Base-by-base conservation (phyloP, 192 early-diverging fungal species). In the Coemansia sp. region DNA sequence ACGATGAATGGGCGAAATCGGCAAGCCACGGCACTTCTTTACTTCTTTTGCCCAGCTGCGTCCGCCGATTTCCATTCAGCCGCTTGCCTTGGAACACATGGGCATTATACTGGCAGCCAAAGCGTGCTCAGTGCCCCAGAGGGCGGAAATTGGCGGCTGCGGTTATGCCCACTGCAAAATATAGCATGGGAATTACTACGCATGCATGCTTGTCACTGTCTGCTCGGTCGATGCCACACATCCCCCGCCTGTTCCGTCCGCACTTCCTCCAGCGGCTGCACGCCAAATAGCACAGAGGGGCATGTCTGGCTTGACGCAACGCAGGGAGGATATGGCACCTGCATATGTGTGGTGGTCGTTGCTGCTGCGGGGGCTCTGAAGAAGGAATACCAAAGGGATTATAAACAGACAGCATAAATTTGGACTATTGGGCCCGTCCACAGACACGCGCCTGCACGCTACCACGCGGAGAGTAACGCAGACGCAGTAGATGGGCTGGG, bases 21-120 rank as follows among this genome's bases (percentile, higher is more conserved):
- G 70, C 64, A 65, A 65, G 70, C 70, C 70, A 66, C 64, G 54
- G 59, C 54, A 28, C 51, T 32, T 49, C 49, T 51, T 24, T 32
- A 44, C 64, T 31, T 57, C 44, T 23, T 60, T 26, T 9, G 41
- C 27, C 32, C 41, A 16, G 57, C 18, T 14, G 44, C 22, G 24
- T 48, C 56, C 56, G 38, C 12, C 38, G 30, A 26, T 41, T 44
- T 19, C 21, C 56, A 58, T 58, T 58, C 56, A 58, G 56, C 56
- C 30, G 56, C 38, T 38, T 23, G 34, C 34, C 19, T 58, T 58
- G 14, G 56, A 32, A 8, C 55, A 56, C 38, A 44, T 44, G 55
- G 30, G 34, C 55, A 56, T 34, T 56, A 56, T 31, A 38, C 55
- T 56, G 55, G 55, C 30, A 34, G 55, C 55, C 55, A 56, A 44